Conservation (phyloP, 148 eudicot genomes). For the Amaranthus cruentus region DNA sequence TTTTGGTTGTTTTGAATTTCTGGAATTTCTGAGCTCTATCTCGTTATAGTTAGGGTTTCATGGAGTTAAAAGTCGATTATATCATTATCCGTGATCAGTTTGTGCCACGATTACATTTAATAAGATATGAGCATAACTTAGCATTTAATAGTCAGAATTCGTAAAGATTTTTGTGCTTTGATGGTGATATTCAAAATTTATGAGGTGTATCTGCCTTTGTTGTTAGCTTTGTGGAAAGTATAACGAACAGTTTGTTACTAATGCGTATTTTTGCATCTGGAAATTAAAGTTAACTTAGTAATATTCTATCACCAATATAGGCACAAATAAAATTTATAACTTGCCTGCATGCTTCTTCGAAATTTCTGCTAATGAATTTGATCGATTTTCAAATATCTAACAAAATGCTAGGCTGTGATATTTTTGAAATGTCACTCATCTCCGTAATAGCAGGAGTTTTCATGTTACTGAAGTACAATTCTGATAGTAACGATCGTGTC, state of each 20-base stretch:
- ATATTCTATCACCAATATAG: not conserved
- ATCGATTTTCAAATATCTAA: not conserved
- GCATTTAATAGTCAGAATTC: not conserved
- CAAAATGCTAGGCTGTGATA: not conserved
- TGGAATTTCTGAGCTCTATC: not conserved
- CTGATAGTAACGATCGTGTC: not conserved
- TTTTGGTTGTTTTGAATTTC: not conserved
- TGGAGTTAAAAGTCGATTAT: not conserved
- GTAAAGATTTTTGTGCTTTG: not conserved
- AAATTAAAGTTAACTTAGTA: not conserved
- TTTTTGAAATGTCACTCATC: not conserved
- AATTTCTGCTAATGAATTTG: not conserved
- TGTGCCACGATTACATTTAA: not conserved
- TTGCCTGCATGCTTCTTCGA: not conserved
- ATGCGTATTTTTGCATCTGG: not conserved
- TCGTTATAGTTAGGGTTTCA: not conserved
- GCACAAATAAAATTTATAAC: not conserved
- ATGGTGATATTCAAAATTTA: not conserved
- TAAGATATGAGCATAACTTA: not conserved
- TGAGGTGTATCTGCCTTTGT: not conserved
- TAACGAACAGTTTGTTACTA: not conserved
- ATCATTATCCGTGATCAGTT: not conserved
- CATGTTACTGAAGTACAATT: not conserved
- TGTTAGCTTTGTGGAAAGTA: not conserved
- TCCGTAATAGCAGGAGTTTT: not conserved